Evolutionary conservation across 2,329 filamentous ascomycete genomes (phyloP).

Genomic region (Arthrobotrys iridis): DNA sequence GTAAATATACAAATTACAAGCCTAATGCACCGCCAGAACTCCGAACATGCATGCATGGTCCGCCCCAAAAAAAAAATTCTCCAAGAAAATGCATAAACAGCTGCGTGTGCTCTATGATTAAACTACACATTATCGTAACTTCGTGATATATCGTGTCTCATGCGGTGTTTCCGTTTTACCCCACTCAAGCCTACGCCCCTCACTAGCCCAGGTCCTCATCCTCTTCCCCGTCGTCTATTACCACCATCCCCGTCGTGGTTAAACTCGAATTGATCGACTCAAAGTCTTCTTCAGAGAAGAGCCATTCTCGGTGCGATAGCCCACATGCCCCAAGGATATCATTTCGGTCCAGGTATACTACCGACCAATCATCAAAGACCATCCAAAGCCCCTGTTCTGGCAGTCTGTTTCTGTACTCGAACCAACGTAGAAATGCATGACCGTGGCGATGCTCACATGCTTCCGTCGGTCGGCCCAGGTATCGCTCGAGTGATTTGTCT

Average conservation of each 20-base stretch:
- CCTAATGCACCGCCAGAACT: too few species aligned
- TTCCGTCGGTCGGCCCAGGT: constrained; percentile 35
- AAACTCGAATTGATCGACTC: constrained; percentile 31
- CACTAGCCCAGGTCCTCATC: not conserved
- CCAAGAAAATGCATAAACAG: too few species aligned
- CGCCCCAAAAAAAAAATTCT: too few species aligned
- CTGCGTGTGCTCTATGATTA: too few species aligned
- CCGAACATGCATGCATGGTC: too few species aligned
- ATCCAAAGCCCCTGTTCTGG: constrained; percentile 57
- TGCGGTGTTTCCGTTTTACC: too few species aligned
- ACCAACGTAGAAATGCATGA: constrained; percentile 54
- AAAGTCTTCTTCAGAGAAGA: constrained; percentile 30
- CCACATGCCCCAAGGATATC: constrained; percentile 56
- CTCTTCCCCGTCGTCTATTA: constrained; percentile 7
- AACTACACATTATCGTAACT: too few species aligned
- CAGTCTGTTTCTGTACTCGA: constrained; percentile 56
- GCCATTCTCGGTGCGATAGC: constrained; percentile 36
- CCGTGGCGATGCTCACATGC: constrained; percentile 24
- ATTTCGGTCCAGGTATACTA: constrained; percentile 56
- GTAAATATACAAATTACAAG: too few species aligned
- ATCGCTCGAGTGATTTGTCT: constrained; percentile 33
- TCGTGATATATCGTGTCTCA: not conserved
- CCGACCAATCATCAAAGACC: constrained; percentile 56
- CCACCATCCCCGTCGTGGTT: not conserved
- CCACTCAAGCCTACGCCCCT: not conserved